Evolutionary conservation across 768 basidiomycete genomes (phyloP).

Genomic region (Russula sp.): DNA sequence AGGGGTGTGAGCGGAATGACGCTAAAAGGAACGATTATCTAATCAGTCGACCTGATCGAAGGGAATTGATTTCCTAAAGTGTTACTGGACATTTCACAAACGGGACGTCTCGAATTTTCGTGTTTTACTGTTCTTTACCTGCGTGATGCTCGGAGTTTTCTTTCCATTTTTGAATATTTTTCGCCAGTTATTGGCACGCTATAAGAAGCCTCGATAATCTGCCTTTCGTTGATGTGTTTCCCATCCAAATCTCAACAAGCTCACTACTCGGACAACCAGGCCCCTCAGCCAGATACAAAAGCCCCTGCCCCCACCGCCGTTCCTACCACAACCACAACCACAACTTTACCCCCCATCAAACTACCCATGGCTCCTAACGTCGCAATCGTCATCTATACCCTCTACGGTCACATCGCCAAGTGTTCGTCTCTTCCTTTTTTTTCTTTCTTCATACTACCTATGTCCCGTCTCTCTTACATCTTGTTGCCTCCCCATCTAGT

Average conservation of each 20-base stretch:
- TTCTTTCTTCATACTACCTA: no score
- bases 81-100: no score
- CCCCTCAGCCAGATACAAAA: conserved; percentile 28
- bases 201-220: no score
- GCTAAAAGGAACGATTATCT: neutral
- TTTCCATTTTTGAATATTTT: conserved; percentile 14
- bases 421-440: conserved; percentile 42
- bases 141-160: conserved; percentile 6
- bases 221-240: conserved; percentile 43
- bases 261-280: conserved; percentile 36
- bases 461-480: conserved; percentile 16
- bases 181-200: neutral
- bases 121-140: neutral
- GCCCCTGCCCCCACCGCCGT: conserved; percentile 18
- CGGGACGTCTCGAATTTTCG: no score
- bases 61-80: neutral
- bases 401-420: conserved; percentile 72
- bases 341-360: conserved; percentile 9
- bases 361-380: conserved; percentile 45
- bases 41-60: conserved; percentile 16
- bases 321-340: neutral
- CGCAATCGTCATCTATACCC: conserved; percentile 69
- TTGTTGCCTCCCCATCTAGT: conserved; percentile 45
- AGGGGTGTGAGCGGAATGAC: neutral
- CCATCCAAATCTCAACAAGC: conserved; percentile 40